Evolutionary conservation across 768 basidiomycete genomes (phyloP).

Genomic region (Russula ochroleuca): DNA sequence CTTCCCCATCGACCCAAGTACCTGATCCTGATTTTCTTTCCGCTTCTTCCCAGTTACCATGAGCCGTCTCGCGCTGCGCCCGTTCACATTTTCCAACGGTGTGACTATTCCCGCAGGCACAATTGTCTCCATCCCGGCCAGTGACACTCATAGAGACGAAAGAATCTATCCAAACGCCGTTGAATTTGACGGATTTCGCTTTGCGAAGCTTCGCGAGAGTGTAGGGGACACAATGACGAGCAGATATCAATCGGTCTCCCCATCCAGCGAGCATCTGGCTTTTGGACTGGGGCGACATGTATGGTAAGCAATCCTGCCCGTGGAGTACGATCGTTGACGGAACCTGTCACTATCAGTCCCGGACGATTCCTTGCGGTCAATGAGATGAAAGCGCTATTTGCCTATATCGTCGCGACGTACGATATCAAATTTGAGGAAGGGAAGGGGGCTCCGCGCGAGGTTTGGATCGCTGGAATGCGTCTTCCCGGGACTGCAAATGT

Average conservation of each 20-base stretch:
- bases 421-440: too few relatives aligned
- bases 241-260: too few relatives aligned
- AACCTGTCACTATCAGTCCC: too few relatives aligned
- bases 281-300: background rate
- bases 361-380: too few relatives aligned
- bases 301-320: background rate
- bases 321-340: too few relatives aligned
- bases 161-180: constrained; percentile 41
- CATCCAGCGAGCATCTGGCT: background rate
- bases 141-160: constrained; percentile 39
- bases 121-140: constrained; percentile 34
- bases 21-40: background rate
- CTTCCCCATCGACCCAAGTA: too few relatives aligned
- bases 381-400: too few relatives aligned
- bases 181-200: constrained; percentile 42
- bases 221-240: constrained; percentile 17
- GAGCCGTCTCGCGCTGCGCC: constrained; percentile 29
- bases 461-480: too few relatives aligned
- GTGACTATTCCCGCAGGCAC: constrained; percentile 40
- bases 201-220: constrained; percentile 32
- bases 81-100: constrained; percentile 36
- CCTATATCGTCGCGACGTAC: too few relatives aligned
- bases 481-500: too few relatives aligned
- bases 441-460: too few relatives aligned
- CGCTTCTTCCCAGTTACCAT: constrained; percentile 22